Conservation (phyloP, 495 filamentous ascomycete genomes). For the Penicillium atrosanguineum region DNA sequence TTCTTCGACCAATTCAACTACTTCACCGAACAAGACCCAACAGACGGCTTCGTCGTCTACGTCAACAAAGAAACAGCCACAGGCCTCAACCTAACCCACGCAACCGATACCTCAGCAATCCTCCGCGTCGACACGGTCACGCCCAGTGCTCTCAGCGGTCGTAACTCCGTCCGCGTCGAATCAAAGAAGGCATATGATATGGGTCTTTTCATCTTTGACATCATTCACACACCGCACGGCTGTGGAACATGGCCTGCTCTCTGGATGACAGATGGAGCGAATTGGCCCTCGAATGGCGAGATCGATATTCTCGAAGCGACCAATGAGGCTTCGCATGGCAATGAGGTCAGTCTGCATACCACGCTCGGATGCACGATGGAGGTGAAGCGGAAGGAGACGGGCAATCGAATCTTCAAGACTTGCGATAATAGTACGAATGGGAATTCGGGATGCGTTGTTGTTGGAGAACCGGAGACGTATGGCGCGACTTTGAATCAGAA, state of each 20-base stretch:
- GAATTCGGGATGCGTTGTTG: conserved; percentile 46
- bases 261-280: conserved; percentile 59
- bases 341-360: conserved; percentile 45
- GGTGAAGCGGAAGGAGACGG: conserved; percentile 44
- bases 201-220: conserved; percentile 55
- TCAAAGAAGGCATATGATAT: conserved; percentile 49
- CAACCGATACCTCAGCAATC: conserved; percentile 42
- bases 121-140: conserved; percentile 49
- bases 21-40: conserved; percentile 49
- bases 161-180: conserved; percentile 51
- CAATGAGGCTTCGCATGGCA: conserved; percentile 43
- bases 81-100: conserved; percentile 51
- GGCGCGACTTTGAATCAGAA: conserved; percentile 41
- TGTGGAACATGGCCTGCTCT: conserved; percentile 51
- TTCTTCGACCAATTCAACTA: conserved; percentile 55
- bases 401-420: conserved; percentile 22
- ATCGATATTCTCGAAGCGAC: conserved; percentile 49
- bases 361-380: conserved; percentile 42
- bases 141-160: conserved; percentile 40
- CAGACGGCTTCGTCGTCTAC: conserved; percentile 53
- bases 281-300: conserved; percentile 56
- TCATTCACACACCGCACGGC: conserved; percentile 40
- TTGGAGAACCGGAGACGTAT: conserved; percentile 30
- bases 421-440: conserved; percentile 37
- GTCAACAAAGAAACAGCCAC: conserved; percentile 5